Percentiles rank a stretch among this genome's conserved stretches.
These are phyloP conservation scores for Eimeria necatrix DNA, from an alignment of 169 alveolate genomes.

Conservation along the genomic window DNA sequence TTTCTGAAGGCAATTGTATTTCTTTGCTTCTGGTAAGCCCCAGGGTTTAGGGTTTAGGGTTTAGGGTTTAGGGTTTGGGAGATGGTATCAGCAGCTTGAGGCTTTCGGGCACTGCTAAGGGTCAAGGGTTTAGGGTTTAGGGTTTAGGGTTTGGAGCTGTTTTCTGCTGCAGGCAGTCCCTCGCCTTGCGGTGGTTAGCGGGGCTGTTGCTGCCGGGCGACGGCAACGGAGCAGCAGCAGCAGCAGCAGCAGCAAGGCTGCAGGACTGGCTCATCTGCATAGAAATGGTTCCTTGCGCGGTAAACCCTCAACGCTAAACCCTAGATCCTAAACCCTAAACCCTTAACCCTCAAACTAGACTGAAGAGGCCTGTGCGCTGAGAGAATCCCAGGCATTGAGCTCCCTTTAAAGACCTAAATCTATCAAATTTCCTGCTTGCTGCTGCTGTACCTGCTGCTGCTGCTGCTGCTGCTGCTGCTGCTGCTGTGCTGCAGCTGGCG, in stretches of 20 bases:
- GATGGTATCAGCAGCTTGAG: neutral
- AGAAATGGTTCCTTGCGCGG: slow-evolving; percentile 50
- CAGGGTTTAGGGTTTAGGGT: neutral
- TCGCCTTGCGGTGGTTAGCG: slow-evolving; percentile 23
- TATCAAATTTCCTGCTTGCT: neutral
- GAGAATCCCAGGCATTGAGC: too few species aligned
- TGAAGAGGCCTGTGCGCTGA: too few species aligned
- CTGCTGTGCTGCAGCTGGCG: neutral
- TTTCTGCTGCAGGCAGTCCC: slow-evolving; percentile 23
- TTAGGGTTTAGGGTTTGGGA: neutral
- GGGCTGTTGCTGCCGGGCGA: neutral
- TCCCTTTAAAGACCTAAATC: neutral
- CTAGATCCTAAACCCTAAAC: too few species aligned
- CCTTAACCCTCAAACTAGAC: too few species aligned
- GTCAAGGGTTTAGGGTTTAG: too few species aligned
- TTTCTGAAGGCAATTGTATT: slow-evolving; percentile 87
- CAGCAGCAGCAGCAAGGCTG: too few species aligned
- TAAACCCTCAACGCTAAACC: too few species aligned
- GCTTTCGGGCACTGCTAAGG: too few species aligned
- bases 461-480: neutral
- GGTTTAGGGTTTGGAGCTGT: neutral
- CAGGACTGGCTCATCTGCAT: slow-evolving; percentile 38
- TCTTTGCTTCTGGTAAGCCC: slow-evolving; percentile 86
- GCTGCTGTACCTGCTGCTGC: neutral
- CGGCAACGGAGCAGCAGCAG: slow-evolving; percentile 11